Conservation (phyloP, 75 land plant species). For the Pinus tabuliformis region DNA sequence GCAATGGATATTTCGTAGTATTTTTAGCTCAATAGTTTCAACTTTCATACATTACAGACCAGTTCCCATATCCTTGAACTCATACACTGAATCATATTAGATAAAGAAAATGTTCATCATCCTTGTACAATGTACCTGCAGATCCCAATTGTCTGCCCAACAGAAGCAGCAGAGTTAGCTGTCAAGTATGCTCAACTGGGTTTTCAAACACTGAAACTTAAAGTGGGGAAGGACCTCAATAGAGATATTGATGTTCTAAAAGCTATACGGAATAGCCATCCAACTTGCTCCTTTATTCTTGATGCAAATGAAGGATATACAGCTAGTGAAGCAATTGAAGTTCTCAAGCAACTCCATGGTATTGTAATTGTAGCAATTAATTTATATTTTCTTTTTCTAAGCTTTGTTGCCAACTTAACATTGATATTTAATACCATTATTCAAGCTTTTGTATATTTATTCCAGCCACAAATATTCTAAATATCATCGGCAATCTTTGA, state of each 20-base stretch:
- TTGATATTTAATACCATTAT: not conserved
- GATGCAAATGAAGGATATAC: slow-evolving; percentile 88
- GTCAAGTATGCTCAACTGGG: slow-evolving; percentile 51
- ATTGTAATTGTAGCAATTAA: not conserved
- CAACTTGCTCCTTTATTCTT: slow-evolving; percentile 63
- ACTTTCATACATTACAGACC: too few species aligned
- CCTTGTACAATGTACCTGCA: slow-evolving; percentile 12
- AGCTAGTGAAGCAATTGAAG: slow-evolving; percentile 63
- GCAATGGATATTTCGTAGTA: too few species aligned
- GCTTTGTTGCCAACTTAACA: not conserved
- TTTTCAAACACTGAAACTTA: slow-evolving; percentile 71
- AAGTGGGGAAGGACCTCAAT: slow-evolving; percentile 66
- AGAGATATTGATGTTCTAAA: slow-evolving; percentile 62
- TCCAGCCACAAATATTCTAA: not conserved
- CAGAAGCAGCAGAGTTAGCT: slow-evolving; percentile 72
- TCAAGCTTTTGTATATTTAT: not conserved
- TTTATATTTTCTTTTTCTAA: not conserved
- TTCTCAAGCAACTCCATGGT: slow-evolving; percentile 78
- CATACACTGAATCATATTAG: too few species aligned
- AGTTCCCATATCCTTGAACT: not conserved
- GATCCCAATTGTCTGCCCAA: slow-evolving; percentile 76
- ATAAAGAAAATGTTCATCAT: not conserved
- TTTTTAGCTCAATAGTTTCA: too few species aligned
- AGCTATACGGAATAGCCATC: slow-evolving; percentile 64
- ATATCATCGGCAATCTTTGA: not conserved